Evolutionary conservation across 768 basidiomycete genomes (phyloP).

Genomic region (Heimioporus sp.): DNA sequence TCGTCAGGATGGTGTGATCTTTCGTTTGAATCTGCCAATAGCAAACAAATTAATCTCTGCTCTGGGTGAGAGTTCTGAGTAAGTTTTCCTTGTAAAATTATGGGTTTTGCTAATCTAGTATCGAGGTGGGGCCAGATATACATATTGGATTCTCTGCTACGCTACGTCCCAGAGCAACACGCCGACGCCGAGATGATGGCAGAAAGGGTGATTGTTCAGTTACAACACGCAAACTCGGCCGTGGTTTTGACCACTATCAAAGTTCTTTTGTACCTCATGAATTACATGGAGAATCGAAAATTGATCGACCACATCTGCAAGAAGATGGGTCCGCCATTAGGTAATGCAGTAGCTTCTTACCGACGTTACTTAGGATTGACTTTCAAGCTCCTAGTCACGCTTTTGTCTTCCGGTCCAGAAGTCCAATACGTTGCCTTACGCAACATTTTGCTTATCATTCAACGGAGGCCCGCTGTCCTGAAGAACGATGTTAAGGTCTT

Average conservation of each 20-base stretch:
- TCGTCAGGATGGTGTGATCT: slow-evolving; percentile 89
- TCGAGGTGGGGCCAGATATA: slow-evolving; percentile 98
- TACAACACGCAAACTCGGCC: slow-evolving; percentile 98
- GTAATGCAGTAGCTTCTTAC: slow-evolving; percentile 37
- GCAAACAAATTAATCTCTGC: slow-evolving; percentile 91
- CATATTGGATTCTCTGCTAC: slow-evolving; percentile 90
- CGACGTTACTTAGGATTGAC: not conserved
- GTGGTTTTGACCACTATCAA: slow-evolving; percentile 99
- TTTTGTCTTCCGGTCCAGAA: slow-evolving; percentile 95
- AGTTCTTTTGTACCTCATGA: slow-evolving; percentile 94
- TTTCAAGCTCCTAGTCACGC: slow-evolving; percentile 61
- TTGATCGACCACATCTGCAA: slow-evolving; percentile 89
- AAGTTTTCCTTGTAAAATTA: slow-evolving; percentile 34
- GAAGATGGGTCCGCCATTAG: slow-evolving; percentile 97
- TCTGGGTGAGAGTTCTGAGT: slow-evolving; percentile 97
- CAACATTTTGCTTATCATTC: slow-evolving; percentile 96
- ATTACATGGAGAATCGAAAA: slow-evolving; percentile 92
- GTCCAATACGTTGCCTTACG: slow-evolving; percentile 97
- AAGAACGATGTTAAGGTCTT: slow-evolving; percentile 99
- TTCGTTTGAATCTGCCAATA: slow-evolving; percentile 82
- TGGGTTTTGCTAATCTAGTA: slow-evolving; percentile 9
- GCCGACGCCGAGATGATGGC: slow-evolving; percentile 91
- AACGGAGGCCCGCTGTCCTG: slow-evolving; percentile 86
- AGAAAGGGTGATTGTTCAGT: slow-evolving; percentile 90
- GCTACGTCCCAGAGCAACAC: slow-evolving; percentile 88